Evolutionary conservation across 2,329 filamentous ascomycete species (phyloP), one percentile per base, ranked within the genome.

Genomic region (Xylaria sp.): DNA sequence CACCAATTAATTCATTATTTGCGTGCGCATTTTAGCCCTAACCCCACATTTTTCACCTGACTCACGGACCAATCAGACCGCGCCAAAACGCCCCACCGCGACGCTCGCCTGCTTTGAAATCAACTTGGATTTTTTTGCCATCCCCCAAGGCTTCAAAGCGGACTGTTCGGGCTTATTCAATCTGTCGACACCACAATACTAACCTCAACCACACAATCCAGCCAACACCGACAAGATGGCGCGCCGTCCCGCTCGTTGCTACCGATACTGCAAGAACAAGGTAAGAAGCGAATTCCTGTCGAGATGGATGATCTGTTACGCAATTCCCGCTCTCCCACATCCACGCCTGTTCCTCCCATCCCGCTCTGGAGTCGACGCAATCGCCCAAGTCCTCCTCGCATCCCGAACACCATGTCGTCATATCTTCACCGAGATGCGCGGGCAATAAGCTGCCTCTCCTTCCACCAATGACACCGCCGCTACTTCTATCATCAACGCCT

Each of bases 241-340:
- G 78, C 92, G 94, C 82, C 92, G 94, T 90, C 94, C 94, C 78
- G 94, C 94, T 77, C 90, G 94, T 85, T 99, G 94, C 85, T 99
- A 96, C 88, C 89, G 94, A 78, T 99, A 99, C 90, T 99, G 94
- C 92, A 99, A 99, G 91, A 99, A 97, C 89, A 97, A 97, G 92
- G 92, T 96, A 78, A 82, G 34, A 44, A 30, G 11, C 42, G 42
- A 57, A 4, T 37, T 61, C 11, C 8, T 23, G 48, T 30, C 9
- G 34, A 54, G 53, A 39, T 53, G 48, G 4, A 30, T 13, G 37
- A 13, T 13, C 11, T 23, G 55, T 18, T 55, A 52, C 50, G 47
- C 58, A 50, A 55, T 55, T 19, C 3, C 8, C 57, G 4, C 11
- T 44, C 42, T 47, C 54, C 42, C 42, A 30, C 23, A n/a, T 16